phyloP scores from a whole-genome alignment of 1,139 yeast species.

The Kodamaea anthophila region DNA sequence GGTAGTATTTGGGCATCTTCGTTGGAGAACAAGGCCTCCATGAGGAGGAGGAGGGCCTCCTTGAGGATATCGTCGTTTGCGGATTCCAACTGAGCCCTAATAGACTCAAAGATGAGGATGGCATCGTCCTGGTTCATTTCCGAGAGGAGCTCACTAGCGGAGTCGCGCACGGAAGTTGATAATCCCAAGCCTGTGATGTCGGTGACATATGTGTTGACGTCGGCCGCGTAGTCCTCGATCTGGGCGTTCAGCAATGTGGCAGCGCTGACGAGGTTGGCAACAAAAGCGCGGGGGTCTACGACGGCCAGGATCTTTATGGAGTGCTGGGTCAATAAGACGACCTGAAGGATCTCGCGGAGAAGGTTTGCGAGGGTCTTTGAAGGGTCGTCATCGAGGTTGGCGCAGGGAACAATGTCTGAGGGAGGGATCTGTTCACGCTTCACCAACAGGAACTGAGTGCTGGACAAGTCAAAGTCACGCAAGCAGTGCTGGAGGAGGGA shows the following conservation, averaged over 20 bases:
- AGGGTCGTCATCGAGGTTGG: conserved; percentile 17
- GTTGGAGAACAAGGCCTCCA: conserved; percentile 40
- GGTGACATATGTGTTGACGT: conserved; percentile 64
- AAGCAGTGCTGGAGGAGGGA: conserved; percentile 13
- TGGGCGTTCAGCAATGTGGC: conserved; percentile 23
- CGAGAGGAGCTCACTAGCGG: conserved; percentile 43
- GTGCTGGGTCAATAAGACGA: conserved; percentile 25
- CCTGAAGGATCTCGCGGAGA: conserved; percentile 18
- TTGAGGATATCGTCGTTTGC: conserved; percentile 14
- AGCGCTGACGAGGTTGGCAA: conserved; percentile 18
- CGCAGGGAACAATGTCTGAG: conserved; percentile 7
- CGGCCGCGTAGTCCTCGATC: conserved; percentile 35
- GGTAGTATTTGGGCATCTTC: conserved; percentile 30
- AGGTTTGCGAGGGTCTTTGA: conserved; percentile 11
- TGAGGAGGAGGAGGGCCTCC: conserved; percentile 37
- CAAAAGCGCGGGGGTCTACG: conserved; percentile 12
- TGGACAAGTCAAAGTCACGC: conserved; percentile 17
- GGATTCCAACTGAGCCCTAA: conserved; percentile 9
- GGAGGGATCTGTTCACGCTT: background rate
- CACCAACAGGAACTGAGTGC: conserved; percentile 10
- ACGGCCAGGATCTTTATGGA: conserved; percentile 14
- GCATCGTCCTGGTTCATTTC: conserved; percentile 40
- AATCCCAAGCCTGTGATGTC: conserved; percentile 63
- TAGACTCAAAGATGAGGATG: conserved; percentile 17
- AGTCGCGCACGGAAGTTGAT: conserved; percentile 45